A percentile compares a stretch with the other conserved stretches of the same genome.
Conservation (phyloP, 2,329 filamentous ascomycete species). For the Ophiostoma ips region DNA sequence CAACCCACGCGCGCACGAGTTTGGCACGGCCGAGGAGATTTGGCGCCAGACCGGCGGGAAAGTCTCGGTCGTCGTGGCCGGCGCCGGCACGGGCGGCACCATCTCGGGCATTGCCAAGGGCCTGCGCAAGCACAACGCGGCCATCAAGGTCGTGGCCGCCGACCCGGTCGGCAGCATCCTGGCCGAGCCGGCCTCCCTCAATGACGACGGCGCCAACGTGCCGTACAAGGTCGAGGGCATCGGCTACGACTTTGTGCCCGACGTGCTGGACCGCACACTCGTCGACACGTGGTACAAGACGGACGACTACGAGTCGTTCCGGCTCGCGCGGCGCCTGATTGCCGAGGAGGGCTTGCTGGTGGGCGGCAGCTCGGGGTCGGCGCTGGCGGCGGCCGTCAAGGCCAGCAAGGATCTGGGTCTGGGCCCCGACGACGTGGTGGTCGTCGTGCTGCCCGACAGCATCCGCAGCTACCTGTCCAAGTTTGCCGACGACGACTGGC, state of each 20-base stretch:
- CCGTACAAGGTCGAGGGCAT: slow-evolving; percentile 98
- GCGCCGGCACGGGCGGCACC: slow-evolving; percentile 89
- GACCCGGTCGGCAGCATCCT: slow-evolving; percentile 89
- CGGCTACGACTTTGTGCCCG: slow-evolving; percentile 94
- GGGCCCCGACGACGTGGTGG: slow-evolving; percentile 71
- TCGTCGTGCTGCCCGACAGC: slow-evolving; percentile 86
- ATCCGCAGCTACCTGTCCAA: slow-evolving; percentile 96
- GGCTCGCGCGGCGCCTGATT: slow-evolving; percentile 79
- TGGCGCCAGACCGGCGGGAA: slow-evolving; percentile 80
- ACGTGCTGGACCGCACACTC: slow-evolving; percentile 66
- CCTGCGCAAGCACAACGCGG: slow-evolving; percentile 70
- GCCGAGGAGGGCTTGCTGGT: slow-evolving; percentile 88
- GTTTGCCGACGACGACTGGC: slow-evolving; percentile 98
- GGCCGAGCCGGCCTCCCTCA: slow-evolving; percentile 65
- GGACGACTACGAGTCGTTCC: slow-evolving; percentile 80
- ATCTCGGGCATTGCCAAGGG: slow-evolving; percentile 81
- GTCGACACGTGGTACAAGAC: slow-evolving; percentile 99
- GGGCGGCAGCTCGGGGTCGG: slow-evolving; percentile 85
- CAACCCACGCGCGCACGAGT: slow-evolving; percentile 88
- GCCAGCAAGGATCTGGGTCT: slow-evolving; percentile 67
- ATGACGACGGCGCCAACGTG: slow-evolving; percentile 66
- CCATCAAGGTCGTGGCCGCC: slow-evolving; percentile 80
- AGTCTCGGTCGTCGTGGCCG: slow-evolving; percentile 72
- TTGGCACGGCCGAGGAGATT: slow-evolving; percentile 89
- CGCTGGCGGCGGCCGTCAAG: slow-evolving; percentile 67